Conservation (phyloP, 768 basidiomycete species). For the Amanita pseudoporphyria region DNA sequence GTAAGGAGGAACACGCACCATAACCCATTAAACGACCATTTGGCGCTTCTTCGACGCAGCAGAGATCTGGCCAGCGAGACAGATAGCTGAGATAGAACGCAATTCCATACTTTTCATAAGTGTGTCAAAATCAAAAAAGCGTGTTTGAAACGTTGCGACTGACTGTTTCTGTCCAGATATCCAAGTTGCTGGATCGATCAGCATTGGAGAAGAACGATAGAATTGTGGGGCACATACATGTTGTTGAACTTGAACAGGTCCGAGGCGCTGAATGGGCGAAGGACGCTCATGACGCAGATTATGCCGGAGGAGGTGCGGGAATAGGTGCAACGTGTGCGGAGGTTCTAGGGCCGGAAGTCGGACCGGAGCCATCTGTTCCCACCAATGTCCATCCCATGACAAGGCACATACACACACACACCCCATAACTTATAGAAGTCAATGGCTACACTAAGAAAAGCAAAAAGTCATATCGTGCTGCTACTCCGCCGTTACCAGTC, state of each 20-base stretch:
- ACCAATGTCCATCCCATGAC: not conserved
- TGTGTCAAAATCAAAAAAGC: not conserved
- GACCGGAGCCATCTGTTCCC: not conserved
- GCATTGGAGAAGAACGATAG: not conserved
- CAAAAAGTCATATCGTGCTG: too few relatives aligned
- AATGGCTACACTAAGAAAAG: too few relatives aligned
- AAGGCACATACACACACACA: too few relatives aligned
- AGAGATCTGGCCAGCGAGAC: constrained; percentile 87
- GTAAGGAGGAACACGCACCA: constrained; percentile 37
- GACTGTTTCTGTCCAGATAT: constrained; percentile 97
- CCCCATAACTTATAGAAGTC: too few relatives aligned
- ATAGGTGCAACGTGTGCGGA: not conserved
- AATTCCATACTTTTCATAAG: constrained; percentile 59
- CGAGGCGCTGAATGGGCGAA: constrained; percentile 77
- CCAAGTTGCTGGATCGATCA: constrained; percentile 60
- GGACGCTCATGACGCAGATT: constrained; percentile 60
- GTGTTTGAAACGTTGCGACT: constrained; percentile 15
- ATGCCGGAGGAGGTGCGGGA: not conserved
- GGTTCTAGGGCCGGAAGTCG: not conserved
- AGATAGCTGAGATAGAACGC: constrained; percentile 87
- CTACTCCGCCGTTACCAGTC: too few relatives aligned
- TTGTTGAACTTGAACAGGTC: constrained; percentile 94
- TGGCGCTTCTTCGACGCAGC: constrained; percentile 74
- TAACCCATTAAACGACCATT: constrained; percentile 88
- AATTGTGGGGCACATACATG: constrained; percentile 39